Evolutionary conservation across 352 stramenopile species (phyloP).

Genomic region (Pythium aphanidermatum): DNA sequence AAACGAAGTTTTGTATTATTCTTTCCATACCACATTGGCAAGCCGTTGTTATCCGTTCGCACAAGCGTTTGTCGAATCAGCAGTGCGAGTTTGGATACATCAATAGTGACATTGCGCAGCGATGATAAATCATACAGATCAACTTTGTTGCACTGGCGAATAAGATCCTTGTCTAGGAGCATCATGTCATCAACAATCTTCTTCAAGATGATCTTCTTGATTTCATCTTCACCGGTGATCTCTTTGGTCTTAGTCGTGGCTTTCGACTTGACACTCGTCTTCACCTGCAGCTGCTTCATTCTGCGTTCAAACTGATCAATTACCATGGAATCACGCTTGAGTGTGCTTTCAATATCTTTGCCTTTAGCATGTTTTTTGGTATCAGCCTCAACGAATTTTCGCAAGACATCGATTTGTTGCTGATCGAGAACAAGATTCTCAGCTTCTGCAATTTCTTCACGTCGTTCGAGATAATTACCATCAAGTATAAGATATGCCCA

Average conservation of each 20-base stretch:
- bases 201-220: conserved; percentile 22
- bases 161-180: conserved; percentile 16
- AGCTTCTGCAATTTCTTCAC: too few relatives aligned
- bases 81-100: conserved; percentile 16
- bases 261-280: conserved; percentile 13
- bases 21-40: conserved; percentile 24
- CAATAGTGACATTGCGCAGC: conserved; percentile 16
- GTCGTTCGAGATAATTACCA: too few relatives aligned
- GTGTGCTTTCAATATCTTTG: too few relatives aligned
- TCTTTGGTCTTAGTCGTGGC: conserved; percentile 17
- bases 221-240: conserved; percentile 20
- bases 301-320: too few relatives aligned
- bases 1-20: conserved; percentile 23
- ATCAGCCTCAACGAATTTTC: too few relatives aligned
- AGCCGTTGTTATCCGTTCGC: conserved; percentile 19
- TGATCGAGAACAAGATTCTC: too few relatives aligned
- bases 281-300: neutral
- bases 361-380: too few relatives aligned
- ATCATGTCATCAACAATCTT: conserved; percentile 21
- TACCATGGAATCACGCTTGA: too few relatives aligned
- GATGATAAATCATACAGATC: conserved; percentile 18
- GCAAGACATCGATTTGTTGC: too few relatives aligned
- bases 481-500: too few relatives aligned
- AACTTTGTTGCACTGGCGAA: conserved; percentile 14
- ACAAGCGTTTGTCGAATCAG: conserved; percentile 16